Evolutionary conservation across 83 land plant genomes (phyloP).

Genomic region (Picea abies): DNA sequence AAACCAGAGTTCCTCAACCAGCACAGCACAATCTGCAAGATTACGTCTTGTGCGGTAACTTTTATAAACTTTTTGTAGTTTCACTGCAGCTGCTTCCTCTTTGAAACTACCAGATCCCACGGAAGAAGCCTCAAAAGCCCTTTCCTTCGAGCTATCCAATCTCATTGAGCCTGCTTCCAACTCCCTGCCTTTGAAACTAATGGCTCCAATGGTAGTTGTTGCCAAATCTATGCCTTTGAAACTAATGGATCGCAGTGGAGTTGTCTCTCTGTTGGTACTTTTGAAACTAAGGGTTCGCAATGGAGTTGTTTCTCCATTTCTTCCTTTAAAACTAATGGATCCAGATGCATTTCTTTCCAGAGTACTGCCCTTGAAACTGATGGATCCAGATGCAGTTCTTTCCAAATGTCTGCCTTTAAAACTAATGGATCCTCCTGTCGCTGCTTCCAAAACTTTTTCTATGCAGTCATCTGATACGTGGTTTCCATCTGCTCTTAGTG

Average conservation of each 20-base stretch:
- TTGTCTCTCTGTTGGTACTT: background rate
- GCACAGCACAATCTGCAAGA: constrained; percentile 81
- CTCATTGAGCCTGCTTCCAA: background rate
- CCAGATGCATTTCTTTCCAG: constrained; percentile 34
- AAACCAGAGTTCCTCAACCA: constrained; percentile 71
- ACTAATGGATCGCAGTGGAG: constrained; percentile 1
- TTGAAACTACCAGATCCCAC: constrained; percentile 31
- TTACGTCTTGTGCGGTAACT: constrained; percentile 70
- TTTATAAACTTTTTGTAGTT: constrained; percentile 72
- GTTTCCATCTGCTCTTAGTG: background rate
- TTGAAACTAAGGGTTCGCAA: constrained; percentile 51
- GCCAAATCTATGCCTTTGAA: background rate
- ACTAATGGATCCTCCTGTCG: constrained; percentile 42
- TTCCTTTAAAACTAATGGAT: constrained; percentile 40
- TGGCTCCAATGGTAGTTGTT: background rate
- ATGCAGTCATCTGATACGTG: constrained; percentile 3
- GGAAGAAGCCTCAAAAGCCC: background rate
- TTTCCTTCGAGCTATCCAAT: background rate
- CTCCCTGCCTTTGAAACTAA: background rate
- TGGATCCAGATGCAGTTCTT: constrained; percentile 17
- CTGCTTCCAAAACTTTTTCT: background rate
- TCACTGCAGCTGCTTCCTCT: constrained; percentile 67
- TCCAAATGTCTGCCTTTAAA: constrained; percentile 40
- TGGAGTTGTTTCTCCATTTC: constrained; percentile 34
- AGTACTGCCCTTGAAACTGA: constrained; percentile 25